Evolutionary conservation across 768 basidiomycete genomes (phyloP).

Genomic region (Leccinum imitatum): DNA sequence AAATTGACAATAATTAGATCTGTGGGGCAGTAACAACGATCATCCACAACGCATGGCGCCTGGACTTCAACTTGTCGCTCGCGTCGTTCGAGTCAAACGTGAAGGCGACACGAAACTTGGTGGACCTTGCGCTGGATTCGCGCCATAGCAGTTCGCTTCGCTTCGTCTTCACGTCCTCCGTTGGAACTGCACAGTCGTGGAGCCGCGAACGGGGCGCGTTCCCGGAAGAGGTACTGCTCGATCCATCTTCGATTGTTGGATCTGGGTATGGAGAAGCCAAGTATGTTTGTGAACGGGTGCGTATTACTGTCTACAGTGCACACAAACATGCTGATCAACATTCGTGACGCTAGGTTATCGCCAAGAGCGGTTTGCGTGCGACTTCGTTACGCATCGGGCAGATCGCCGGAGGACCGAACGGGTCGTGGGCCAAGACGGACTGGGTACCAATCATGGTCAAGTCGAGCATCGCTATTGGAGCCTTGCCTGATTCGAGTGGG

Average conservation of each 20-base stretch:
- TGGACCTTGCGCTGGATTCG: constrained; percentile 36
- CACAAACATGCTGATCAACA: not conserved
- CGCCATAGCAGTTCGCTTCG: constrained; percentile 10
- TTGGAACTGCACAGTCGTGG: constrained; percentile 24
- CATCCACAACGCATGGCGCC: constrained; percentile 23
- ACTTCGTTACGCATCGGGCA: constrained; percentile 35
- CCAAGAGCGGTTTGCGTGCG: constrained; percentile 23
- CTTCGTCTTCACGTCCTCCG: constrained; percentile 29
- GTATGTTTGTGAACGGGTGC: constrained; percentile 37
- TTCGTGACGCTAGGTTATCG: constrained; percentile 20
- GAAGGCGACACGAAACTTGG: constrained; percentile 31
- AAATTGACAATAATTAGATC: constrained; percentile 9
- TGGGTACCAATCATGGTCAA: constrained; percentile 39
- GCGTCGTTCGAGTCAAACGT: constrained; percentile 39
- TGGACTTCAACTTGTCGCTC: constrained; percentile 42
- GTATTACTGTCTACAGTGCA: constrained; percentile 17
- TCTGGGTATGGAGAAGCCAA: constrained; percentile 38
- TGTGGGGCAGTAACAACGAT: constrained; percentile 28
- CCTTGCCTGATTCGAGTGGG: constrained; percentile 34
- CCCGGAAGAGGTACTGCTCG: constrained; percentile 36
- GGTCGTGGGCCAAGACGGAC: constrained; percentile 35
- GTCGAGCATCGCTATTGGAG: constrained; percentile 28
- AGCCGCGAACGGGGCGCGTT: constrained; percentile 15
- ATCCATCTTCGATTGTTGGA: constrained; percentile 30
- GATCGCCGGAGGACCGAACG: constrained; percentile 33